phyloP scores from a whole-genome alignment of 2,329 filamentous ascomycete species.

The Microdochium bolleyi region DNA sequence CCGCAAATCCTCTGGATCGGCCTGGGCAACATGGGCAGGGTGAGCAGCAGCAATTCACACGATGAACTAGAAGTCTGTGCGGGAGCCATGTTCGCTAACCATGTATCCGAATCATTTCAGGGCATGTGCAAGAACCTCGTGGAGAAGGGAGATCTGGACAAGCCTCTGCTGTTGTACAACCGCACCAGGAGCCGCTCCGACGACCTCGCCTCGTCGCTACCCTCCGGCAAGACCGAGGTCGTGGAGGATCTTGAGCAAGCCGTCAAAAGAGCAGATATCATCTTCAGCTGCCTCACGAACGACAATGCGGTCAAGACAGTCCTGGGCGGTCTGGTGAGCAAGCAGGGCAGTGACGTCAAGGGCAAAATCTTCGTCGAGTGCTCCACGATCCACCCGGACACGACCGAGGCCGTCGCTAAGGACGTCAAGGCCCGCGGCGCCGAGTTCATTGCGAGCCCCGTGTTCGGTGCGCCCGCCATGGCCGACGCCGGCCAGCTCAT shows the following conservation, averaged over 20 bases:
- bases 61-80: background rate
- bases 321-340: slow-evolving; percentile 44
- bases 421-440: slow-evolving; percentile 51
- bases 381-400: slow-evolving; percentile 81
- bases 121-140: slow-evolving; percentile 81
- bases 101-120: slow-evolving; percentile 27
- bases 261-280: slow-evolving; percentile 62
- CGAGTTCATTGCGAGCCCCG: slow-evolving; percentile 66
- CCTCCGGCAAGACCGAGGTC: slow-evolving; percentile 53
- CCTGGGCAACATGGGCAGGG: slow-evolving; percentile 80
- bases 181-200: slow-evolving; percentile 60
- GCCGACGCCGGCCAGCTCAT: slow-evolving; percentile 57
- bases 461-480: slow-evolving; percentile 55
- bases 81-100: background rate
- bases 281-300: slow-evolving; percentile 76
- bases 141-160: slow-evolving; percentile 63
- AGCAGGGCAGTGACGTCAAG: slow-evolving; percentile 36
- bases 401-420: slow-evolving; percentile 58
- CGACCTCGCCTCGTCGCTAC: slow-evolving; percentile 54
- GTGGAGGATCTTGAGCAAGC: slow-evolving; percentile 57
- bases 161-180: slow-evolving; percentile 74
- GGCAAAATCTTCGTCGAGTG: slow-evolving; percentile 81
- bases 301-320: slow-evolving; percentile 63
- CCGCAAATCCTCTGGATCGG: slow-evolving; percentile 69
- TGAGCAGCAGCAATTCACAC: slow-evolving; percentile 29